Base-by-base conservation (phyloP, 2,329 filamentous ascomycete genomes). In the Nothophoma quercina region DNA sequence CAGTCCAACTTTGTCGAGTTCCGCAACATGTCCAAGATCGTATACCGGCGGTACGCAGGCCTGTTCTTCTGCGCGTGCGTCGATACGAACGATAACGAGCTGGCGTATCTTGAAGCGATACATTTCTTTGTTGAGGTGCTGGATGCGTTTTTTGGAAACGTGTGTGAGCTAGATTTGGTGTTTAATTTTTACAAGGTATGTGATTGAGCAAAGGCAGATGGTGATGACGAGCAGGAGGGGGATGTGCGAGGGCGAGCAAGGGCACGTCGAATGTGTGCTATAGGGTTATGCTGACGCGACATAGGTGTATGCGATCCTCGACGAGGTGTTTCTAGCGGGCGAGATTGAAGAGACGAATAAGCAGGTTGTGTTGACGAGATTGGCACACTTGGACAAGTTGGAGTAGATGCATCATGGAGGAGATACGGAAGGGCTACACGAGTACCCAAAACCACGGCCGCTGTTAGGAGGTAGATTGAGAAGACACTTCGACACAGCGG, bases 51-150 rank as follows among this genome's bases (percentile, higher is more conserved):
- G 58, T 99, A 99, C 78, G 95, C 95, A 0, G 95, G 95, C 0
- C 86, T 99, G 53, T 99, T 99, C 85, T 99, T 99, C 82, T 99
- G 95, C 81, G 96, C 93, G 46, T 98, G 95, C 77, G 95, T 99
- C 73, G 95, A 99, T 78, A 96, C 93, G 43, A 98, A 97, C 76
- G 95, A 99, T 77, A 99, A 98, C 78, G 95, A 99, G 81, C 82
- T 99, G 56, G 93, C 95, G 21, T 98, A 92, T 71, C 84, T 99
- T 54, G 95, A 99, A 78, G 95, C 93, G 6, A 97, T 99, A 70
- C 95, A 99, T 78, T 99, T 99, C 82, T 99, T 99, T 71, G 95
- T 99, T 67, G 95, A 99, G 80, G 95, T 99, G 57, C 84, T 99
- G 68, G 95, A 99, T 82, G 88, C 93, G 70, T 99, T 99, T 79